A percentile compares a stretch with the other conserved stretches of the same genome.
These are phyloP conservation scores for Talaromyces marneffei DNA, from an alignment of 2,329 filamentous ascomycete genomes.

Conservation along the genomic window DNA sequence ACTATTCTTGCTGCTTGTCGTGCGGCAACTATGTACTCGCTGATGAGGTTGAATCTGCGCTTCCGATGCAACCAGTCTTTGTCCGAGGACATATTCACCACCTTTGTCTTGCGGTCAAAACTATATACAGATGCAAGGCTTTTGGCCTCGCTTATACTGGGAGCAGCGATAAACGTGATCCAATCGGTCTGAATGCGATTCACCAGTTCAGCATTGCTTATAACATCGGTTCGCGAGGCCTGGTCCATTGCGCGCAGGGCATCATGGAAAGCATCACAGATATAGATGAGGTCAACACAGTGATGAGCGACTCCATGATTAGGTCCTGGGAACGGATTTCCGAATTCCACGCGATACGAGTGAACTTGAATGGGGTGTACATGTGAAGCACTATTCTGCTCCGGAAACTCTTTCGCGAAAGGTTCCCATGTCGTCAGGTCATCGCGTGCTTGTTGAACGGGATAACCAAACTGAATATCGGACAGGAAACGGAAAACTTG, in stretches of 20 bases:
- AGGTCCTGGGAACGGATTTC: background rate
- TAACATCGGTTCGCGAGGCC: background rate
- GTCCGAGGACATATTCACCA: background rate
- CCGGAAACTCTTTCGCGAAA: background rate
- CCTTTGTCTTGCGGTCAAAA: constrained; percentile 1
- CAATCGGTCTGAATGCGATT: background rate
- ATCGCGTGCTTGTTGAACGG: background rate
- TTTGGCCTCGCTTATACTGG: background rate
- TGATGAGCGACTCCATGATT: constrained; percentile 3
- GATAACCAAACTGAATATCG: constrained; percentile 2
- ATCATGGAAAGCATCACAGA: constrained; percentile 3
- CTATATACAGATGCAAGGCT: background rate
- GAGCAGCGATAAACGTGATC: background rate
- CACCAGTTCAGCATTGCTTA: background rate
- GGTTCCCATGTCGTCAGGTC: background rate
- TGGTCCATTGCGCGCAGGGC: background rate
- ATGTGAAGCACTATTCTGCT: background rate
- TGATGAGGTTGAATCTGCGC: background rate
- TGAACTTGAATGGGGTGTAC: background rate
- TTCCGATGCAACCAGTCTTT: background rate
- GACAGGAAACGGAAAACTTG: background rate
- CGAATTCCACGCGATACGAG: background rate
- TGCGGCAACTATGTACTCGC: background rate
- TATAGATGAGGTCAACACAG: background rate
- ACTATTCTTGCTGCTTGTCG: background rate